Evolutionary conservation across 495 filamentous ascomycete genomes (phyloP), one percentile per base, ranked within the genome.

Genomic region (Talaromyces stipitatus): DNA sequence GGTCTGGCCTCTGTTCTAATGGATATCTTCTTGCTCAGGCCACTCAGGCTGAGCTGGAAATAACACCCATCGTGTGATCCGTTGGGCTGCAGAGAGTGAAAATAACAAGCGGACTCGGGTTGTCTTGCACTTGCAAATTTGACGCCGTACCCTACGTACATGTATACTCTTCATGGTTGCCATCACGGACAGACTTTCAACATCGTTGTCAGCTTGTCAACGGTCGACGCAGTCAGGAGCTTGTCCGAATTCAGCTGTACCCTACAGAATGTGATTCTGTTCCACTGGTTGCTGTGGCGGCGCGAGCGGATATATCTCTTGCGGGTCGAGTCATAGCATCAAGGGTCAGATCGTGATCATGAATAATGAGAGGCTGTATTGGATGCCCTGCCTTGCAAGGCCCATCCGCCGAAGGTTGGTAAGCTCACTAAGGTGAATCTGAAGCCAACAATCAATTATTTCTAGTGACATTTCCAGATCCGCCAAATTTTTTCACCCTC

Each of bases 21-120:
- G 54, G 38, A 22, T n/a, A 5, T 14, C 7, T 11, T 52, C 9
- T 23, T 26, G n/a, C n/a, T n/a, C 18, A 36, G 11, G n/a, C 48
- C 48, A 51, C 24, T 51, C 48, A 51, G 8, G 11, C 22, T n/a
- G 51, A 16, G 51, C 20, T 23, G 51, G 48, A 51, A 51, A 51
- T 16, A 23, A 23, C 24, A 38, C 10, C 51, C 27, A 36, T 14
- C 0, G 6, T 41, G 30, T 11, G 9, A 38, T 54, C 30, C 51
- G 23, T 38, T 38, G 27, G 51, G 20, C n/a, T 51, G 48, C 48
- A 30, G 10, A 27, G 23, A n/a, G 20, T n/a, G 26, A 29, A 16
- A 27, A 20, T 52, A 20, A 30, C 4, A 8, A 51, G 3, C 8
- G 43, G 10, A 26, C 10, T n/a, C 20, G 9, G 23, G 36, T 4